Evolutionary conservation across 176 grass and related monocot species (phyloP).

Genomic region (Neostapfia colusana): DNA sequence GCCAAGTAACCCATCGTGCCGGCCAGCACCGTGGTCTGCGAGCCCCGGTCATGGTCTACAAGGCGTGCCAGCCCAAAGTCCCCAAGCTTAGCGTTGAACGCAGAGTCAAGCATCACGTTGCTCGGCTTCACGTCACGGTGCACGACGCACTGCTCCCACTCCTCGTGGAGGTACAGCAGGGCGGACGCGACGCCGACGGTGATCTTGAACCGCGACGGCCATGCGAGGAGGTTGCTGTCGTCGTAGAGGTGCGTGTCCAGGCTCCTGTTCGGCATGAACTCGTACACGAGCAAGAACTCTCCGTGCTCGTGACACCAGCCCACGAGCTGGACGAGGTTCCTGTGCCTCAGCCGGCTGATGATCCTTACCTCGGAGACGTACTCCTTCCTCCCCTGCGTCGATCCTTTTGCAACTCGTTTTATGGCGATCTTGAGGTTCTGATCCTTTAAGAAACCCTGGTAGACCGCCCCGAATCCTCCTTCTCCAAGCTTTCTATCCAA

Average conservation of each 20-base stretch:
- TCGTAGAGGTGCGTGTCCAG: constrained; percentile 61
- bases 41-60: constrained; percentile 57
- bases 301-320: constrained; percentile 67
- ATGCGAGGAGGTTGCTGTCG: constrained; percentile 28
- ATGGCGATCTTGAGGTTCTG: constrained; percentile 56
- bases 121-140: constrained; percentile 70
- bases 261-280: constrained; percentile 79
- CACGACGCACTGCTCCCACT: constrained; percentile 74
- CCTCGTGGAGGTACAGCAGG: constrained; percentile 70
- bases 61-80: constrained; percentile 72
- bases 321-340: constrained; percentile 65
- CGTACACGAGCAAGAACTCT: constrained; percentile 49
- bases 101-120: constrained; percentile 74
- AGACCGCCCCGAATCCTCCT: constrained; percentile 71
- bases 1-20: constrained; percentile 80
- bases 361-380: constrained; percentile 79
- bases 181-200: constrained; percentile 50
- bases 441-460: constrained; percentile 50
- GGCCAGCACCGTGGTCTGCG: constrained; percentile 62
- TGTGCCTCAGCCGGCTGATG: constrained; percentile 67
- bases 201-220: constrained; percentile 56
- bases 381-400: constrained; percentile 67
- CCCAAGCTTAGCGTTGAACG: constrained; percentile 69
- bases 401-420: constrained; percentile 63
- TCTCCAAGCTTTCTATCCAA: constrained; percentile 65